Evolutionary conservation across 2,329 filamentous ascomycete species (phyloP).

Genomic region (Exophiala bonariae): DNA sequence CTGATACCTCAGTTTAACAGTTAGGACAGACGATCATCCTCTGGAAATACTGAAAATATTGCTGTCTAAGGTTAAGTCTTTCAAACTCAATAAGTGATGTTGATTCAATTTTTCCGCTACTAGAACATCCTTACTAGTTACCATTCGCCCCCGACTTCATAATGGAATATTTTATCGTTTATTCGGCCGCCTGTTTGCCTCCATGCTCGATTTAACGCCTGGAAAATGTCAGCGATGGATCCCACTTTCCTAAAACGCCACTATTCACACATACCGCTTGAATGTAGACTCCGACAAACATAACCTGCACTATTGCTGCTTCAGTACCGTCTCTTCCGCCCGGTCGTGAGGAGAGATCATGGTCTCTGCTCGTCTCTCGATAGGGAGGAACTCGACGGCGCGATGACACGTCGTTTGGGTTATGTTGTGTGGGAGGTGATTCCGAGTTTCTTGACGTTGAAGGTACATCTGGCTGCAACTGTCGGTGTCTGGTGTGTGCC

Average conservation of each 20-base stretch:
- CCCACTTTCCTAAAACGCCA: no score
- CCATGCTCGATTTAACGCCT: conserved; percentile 47
- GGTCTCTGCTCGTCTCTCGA: conserved; percentile 45
- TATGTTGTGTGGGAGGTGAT: conserved; percentile 27
- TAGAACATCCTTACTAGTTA: no score
- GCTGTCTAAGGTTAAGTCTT: conserved; percentile 27
- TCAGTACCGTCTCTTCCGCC: conserved; percentile 47
- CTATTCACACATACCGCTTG: conserved; percentile 48
- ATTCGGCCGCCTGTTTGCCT: conserved; percentile 50
- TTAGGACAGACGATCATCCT: no score
- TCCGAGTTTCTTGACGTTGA: neutral
- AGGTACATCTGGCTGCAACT: conserved; percentile 7
- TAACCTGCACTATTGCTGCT: conserved; percentile 48
- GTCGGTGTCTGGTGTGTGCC: neutral
- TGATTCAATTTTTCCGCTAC: no score
- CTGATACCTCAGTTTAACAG: no score
- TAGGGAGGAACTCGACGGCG: conserved; percentile 50
- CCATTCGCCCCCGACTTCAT: conserved; percentile 56
- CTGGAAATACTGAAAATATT: no score
- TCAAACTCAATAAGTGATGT: conserved; percentile 1
- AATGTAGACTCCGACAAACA: conserved; percentile 51
- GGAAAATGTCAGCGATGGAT: conserved; percentile 30
- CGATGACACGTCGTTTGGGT: conserved; percentile 47
- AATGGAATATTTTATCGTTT: conserved; percentile 51
- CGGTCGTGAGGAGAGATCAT: conserved; percentile 44